Conservation (phyloP, 2,329 filamentous ascomycete genomes). For the Sporothrix dimorphospora region DNA sequence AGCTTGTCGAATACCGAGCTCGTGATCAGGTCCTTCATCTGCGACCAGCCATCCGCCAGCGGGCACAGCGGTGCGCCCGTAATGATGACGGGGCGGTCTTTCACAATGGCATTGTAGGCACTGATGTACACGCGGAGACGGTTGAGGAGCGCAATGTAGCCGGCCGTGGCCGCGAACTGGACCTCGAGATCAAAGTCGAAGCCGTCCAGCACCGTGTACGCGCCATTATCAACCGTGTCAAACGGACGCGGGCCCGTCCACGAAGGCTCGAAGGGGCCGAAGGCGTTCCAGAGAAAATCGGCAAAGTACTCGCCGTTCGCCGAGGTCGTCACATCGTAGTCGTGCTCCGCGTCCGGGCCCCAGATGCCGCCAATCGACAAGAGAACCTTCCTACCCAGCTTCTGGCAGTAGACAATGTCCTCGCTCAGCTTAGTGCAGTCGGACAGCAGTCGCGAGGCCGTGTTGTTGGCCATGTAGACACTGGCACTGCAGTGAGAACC, state of each 20-base stretch:
- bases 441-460: slow-evolving; percentile 14
- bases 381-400: slow-evolving; percentile 12
- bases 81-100: not conserved
- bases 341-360: not conserved
- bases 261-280: slow-evolving; percentile 15
- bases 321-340: slow-evolving; percentile 24
- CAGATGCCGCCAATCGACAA: slow-evolving; percentile 22
- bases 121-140: slow-evolving; percentile 12
- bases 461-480: slow-evolving; percentile 17
- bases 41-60: slow-evolving; percentile 3
- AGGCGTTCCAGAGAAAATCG: slow-evolving; percentile 23
- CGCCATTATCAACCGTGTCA: not conserved
- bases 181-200: slow-evolving; percentile 28
- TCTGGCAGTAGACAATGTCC: slow-evolving; percentile 26
- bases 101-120: not conserved
- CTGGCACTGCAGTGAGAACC: slow-evolving; percentile 15
- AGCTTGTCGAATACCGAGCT: slow-evolving; percentile 16
- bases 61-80: slow-evolving; percentile 24
- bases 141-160: slow-evolving; percentile 21
- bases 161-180: not conserved
- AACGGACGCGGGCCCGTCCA: slow-evolving; percentile 25
- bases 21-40: slow-evolving; percentile 17
- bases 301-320: slow-evolving; percentile 26
- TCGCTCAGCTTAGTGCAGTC: not conserved
- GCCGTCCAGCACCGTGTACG: slow-evolving; percentile 20